phyloP scores from a whole-genome alignment of 1,284 basidiomycete genomes.

The Heterobasidion parviporum region DNA sequence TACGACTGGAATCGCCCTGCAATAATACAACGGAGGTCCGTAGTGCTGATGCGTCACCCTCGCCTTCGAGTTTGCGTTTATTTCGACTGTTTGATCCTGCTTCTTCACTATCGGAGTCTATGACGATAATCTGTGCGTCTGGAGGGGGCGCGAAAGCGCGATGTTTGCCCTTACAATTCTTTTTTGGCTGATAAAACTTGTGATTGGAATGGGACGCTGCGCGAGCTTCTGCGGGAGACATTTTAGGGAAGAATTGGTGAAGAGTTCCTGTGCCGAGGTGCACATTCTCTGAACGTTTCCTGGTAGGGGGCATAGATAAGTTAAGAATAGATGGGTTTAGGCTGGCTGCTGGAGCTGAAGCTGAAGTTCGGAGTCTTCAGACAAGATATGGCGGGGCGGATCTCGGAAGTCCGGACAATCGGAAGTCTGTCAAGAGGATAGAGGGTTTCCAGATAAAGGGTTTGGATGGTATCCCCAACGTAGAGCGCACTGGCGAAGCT shows the following conservation, averaged over 20 bases:
- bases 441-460: no score
- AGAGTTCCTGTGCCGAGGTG: not conserved
- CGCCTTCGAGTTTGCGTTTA: conserved; percentile 6
- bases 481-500: no score
- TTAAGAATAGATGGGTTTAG: not conserved
- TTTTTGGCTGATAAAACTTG: no score
- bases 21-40: not conserved
- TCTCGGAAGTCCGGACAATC: no score
- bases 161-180: not conserved
- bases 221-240: no score
- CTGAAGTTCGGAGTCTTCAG: no score
- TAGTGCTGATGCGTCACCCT: conserved; percentile 8
- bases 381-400: no score
- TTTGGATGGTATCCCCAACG: no score
- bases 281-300: not conserved
- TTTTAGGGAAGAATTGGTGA: not conserved
- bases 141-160: not conserved
- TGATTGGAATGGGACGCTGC: no score
- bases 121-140: conserved; percentile 6
- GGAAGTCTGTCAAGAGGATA: no score
- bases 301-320: not conserved
- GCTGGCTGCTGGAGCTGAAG: no score
- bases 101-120: conserved; percentile 10
- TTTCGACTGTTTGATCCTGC: not conserved
- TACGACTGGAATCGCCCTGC: not conserved